Evolutionary conservation across 164 flowering plant species (phyloP), one percentile per base, ranked within the genome.

Genomic region (Taxillus chinensis): DNA sequence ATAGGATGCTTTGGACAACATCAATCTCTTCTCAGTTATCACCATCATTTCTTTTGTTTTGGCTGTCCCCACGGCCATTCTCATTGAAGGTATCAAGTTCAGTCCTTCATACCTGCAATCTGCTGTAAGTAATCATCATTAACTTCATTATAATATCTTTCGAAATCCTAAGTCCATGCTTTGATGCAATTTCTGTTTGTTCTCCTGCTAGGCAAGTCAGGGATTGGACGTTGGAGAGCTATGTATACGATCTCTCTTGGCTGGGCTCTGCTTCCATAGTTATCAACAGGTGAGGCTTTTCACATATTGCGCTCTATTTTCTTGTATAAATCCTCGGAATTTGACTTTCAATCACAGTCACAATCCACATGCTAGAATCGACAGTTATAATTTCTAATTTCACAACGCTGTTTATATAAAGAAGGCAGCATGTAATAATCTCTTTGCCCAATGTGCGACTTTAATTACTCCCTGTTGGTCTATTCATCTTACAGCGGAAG

Each of bases 21-120:
- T 89, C 70, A 82, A 79, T 64, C 83, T 89, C 59, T 84, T 85
- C 79, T 85, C 91, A 14, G 67, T 85, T 40, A 82, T 86, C 9
- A 89, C 93, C 16, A 72, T 90, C 56, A 82, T 83, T 64, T 84
- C 95, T 8, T 80, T 90, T 41, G 39, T 83, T 67, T 43, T 86
- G 59, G 64, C 79, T 60, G 77, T 72, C 56, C 92, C 95, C 39
- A 67, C 66, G 10, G 82, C 95, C 14, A 62, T 86, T 52, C 65
- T 82, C 52, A 48, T 84, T 63, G 97, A 86, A 69, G 97, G 97
- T 5, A 43, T 82, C 70, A 87, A 76, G 72, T 77, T 87, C 64
- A 79, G 78, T 61, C 97, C 95, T 15, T 67, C 87, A 51, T 78
- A 83, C 72, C 63, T 86, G 64, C 82, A 84, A 50, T 71, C 74